Evolutionary conservation across 176 grass and related monocot species (phyloP).

Genomic region (Bonia amplexicaulis): DNA sequence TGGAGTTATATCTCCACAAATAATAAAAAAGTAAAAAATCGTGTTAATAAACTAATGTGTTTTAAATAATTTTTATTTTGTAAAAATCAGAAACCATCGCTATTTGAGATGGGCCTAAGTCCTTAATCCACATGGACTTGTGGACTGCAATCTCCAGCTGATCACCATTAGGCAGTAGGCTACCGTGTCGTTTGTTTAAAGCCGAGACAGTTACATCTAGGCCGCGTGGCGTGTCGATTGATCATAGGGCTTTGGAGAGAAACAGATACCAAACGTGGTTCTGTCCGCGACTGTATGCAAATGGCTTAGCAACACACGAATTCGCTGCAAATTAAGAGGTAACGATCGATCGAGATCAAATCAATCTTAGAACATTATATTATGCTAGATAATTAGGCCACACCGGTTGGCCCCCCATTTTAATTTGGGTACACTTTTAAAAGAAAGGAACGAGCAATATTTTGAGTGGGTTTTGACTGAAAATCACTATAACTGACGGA

Average conservation of each 20-base stretch:
- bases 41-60: too few species aligned
- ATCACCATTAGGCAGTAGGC: not conserved
- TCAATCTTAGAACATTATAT: not conserved
- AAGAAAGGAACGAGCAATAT: too few species aligned
- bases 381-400: not conserved
- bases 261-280: not conserved
- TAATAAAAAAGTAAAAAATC: too few species aligned
- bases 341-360: not conserved
- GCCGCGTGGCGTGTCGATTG: slow-evolving; percentile 8
- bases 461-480: too few species aligned
- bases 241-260: not conserved
- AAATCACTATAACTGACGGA: too few species aligned
- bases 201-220: not conserved
- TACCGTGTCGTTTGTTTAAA: not conserved
- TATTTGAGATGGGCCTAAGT: not conserved
- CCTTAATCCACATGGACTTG: not conserved
- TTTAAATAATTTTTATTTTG: too few species aligned
- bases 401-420: not conserved
- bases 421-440: not conserved
- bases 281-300: not conserved
- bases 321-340: not conserved
- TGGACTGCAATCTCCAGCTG: slow-evolving; percentile 6
- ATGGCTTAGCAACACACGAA: not conserved
- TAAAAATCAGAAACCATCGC: too few species aligned
- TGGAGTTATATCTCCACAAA: too few species aligned